A percentile compares a stretch with the other conserved stretches of the same genome.
These are phyloP conservation scores for Penicillium brevicompactum DNA, from an alignment of 2,329 filamentous ascomycete species.

Conservation along the genomic window DNA sequence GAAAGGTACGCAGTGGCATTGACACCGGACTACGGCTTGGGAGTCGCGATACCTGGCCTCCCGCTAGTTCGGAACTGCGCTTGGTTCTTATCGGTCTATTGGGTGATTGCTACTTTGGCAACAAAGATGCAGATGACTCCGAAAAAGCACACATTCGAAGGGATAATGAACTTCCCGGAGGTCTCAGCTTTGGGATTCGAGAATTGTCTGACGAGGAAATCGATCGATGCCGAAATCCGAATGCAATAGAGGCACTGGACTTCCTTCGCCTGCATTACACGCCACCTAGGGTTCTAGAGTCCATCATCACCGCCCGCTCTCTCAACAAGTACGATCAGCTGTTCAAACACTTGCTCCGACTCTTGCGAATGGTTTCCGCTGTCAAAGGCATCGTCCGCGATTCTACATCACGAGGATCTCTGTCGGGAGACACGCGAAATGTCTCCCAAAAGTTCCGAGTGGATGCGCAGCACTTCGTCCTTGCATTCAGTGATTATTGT, in stretches of 20 bases:
- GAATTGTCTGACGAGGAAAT: constrained; percentile 78
- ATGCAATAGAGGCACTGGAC: constrained; percentile 85
- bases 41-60: constrained; percentile 84
- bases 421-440: constrained; percentile 41
- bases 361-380: constrained; percentile 78
- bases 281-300: constrained; percentile 68
- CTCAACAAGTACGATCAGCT: constrained; percentile 82
- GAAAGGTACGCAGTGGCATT: constrained; percentile 68
- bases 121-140: constrained; percentile 17
- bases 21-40: constrained; percentile 81
- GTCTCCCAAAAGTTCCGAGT: constrained; percentile 65
- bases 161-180: constrained; percentile 60
- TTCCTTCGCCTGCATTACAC: constrained; percentile 88
- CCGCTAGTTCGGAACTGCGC: constrained; percentile 88
- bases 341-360: constrained; percentile 76
- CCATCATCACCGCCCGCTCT: constrained; percentile 70
- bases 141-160: constrained; percentile 26
- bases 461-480: constrained; percentile 79
- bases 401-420: constrained; percentile 43
- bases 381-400: constrained; percentile 66
- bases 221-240: constrained; percentile 77
- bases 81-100: constrained; percentile 85
- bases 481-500: constrained; percentile 72
- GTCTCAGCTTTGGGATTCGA: constrained; percentile 80
- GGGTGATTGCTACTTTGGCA: constrained; percentile 67